Base-by-base conservation (phyloP, 2,329 filamentous ascomycete genomes). In the Colletotrichum spinosum region DNA sequence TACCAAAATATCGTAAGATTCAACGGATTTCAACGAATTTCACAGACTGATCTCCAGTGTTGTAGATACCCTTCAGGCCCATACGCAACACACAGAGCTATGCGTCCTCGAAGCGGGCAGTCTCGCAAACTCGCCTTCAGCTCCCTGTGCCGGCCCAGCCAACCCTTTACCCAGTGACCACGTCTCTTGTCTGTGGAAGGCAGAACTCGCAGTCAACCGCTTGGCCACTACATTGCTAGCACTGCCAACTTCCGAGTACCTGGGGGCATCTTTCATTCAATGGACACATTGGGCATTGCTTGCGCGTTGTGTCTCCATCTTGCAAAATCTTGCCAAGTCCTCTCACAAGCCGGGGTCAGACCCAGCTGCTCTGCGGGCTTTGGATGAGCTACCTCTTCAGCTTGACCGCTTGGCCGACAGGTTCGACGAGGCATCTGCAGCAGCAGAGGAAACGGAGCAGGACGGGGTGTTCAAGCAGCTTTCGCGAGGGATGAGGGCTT, bases 301-400 rank as follows among this genome's bases (percentile, higher is more conserved):
- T 1, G 45, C 39, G n/a, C 46, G 44, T 37, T 58, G 55, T 0
- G 13, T 58, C 35, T 8, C 25, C 1, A 45, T 44, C 2, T 8
- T 58, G 0, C 12, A n/a, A 17, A n/a, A 37, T 1, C 35, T 52
- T 3, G 41, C 35, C 17, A 34, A 13, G 35, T 1, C 55, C 8
- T 45, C n/a, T 4, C 8, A 4, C 0, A 2, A 17, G 0, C 0
- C 8, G 7, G 17, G 13, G 0, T 3, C 12, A 3, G 55, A 58
- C 35, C 55, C 48, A 11, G 55, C 55, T 13, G 46, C 44, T 4
- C 2, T 1, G 35, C 15, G 41, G 2, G 55, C 55, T 0, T 9
- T 58, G 10, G 17, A 12, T 3, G 46, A 52, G 45, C n/a, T 58
- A 9, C 55, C 52, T 4, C n/a, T 1, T 11, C 9, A 11, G 17